phyloP scores from a whole-genome alignment of 805 yeast species.

The Hanseniaspora thailandica region DNA sequence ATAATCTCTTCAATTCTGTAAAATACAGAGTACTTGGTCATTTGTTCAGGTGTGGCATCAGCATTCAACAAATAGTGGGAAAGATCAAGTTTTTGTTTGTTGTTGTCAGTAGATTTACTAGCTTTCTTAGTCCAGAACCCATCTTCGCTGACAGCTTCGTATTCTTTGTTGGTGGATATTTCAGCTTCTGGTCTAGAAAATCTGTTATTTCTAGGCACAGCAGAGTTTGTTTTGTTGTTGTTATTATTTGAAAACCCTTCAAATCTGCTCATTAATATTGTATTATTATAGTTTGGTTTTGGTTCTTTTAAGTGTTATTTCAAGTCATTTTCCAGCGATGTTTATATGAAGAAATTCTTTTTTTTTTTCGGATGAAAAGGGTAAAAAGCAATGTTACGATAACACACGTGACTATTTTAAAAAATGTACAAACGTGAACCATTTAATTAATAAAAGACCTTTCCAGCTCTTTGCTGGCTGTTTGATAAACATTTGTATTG shows the following conservation, averaged over 20 bases:
- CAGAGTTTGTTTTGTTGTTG: not conserved
- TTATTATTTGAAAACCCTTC: not conserved
- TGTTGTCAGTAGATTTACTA: conserved; percentile 13
- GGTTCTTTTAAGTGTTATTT: too few species aligned
- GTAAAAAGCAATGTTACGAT: not conserved
- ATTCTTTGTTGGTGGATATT: not conserved
- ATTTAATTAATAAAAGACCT: too few species aligned
- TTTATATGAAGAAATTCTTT: not conserved
- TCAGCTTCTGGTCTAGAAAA: not conserved
- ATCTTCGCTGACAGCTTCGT: conserved; percentile 9
- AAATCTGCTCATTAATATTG: not conserved
- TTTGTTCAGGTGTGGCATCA: conserved; percentile 60
- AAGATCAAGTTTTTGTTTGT: conserved; percentile 18
- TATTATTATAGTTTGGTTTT: not conserved
- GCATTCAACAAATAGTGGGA: conserved; percentile 36
- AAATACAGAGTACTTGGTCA: conserved; percentile 56
- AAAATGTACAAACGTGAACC: too few species aligned
- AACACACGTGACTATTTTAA: not conserved
- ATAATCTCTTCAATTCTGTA: conserved; percentile 75
- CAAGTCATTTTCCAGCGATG: too few species aligned
- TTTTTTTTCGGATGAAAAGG: too few species aligned
- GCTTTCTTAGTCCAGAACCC: conserved; percentile 13
- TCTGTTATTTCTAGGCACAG: not conserved
- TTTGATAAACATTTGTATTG: too few species aligned
- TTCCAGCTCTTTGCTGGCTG: too few species aligned